Base-by-base conservation (phyloP, 768 basidiomycete genomes). In the Antrodiella citrinella region DNA sequence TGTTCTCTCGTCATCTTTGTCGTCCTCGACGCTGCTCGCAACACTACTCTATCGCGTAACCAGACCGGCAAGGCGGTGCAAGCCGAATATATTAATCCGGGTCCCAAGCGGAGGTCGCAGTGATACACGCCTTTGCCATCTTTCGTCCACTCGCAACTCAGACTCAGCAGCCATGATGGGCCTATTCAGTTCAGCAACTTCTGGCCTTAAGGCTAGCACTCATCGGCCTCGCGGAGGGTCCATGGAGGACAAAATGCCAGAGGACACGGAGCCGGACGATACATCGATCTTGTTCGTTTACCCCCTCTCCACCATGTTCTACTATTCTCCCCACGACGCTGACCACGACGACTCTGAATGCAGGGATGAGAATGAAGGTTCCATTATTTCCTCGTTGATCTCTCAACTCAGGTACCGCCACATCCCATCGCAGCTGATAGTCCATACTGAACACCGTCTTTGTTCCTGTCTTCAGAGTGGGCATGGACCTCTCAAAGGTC, bases 401-500 rank as follows among this genome's bases (percentile, higher is more conserved):
- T 86, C 88, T 19, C 94, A 97, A 66, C 78, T 96, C 51, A 77
- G 86, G 91, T 84, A 53, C 40, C 49, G 3, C 40, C 45, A 21
- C 48, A 40, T 5, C 45, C 5, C 22, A 12, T 12, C 47, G 11
- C 45, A 23, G 30, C 23, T n/a, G 45, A n/a, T n/a, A n/a, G n/a
- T n/a, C n/a, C 23, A 5, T 25, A 20, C 45, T 21, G 43, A 24
- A 39, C 26, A 38, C 43, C 23, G 44, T 49, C 22, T 26, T 20
- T 22, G 22, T 30, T 43, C 3, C 45, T 22, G 38, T 47, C 49
- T 46, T 51, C 64, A 89, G 92, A 69, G 86, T 93, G 54, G 95
- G 94, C 39, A 96, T 96, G 94, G 96, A 99, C 69, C 82, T 97
- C 51, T 84, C 82, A 56, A 86, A 91, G 69, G 92, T 98, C 54